Evolutionary conservation across 768 basidiomycete species (phyloP), one percentile per base, ranked within the genome.

Genomic region (Imleria badia): DNA sequence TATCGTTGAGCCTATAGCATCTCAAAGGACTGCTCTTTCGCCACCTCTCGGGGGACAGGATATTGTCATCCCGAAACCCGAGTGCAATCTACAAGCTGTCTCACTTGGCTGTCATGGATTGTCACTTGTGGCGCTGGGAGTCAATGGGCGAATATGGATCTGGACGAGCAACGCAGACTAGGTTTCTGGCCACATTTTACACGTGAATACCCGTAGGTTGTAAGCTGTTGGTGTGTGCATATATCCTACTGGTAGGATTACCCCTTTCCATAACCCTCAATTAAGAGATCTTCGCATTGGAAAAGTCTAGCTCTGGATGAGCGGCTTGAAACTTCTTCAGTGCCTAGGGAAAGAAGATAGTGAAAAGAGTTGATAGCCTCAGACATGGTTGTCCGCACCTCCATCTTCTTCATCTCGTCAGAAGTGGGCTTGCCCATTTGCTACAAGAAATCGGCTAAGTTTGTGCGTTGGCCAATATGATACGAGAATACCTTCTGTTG

Each of bases 341-440:
- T 42, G 90, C 85, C 87, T 94, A 56, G 26, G 17, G 14, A 40
- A 45, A 44, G 35, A 26, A 46, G 39, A 52, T 36, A 39, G 12
- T 50, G 20, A 55, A 35, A n/a, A 33, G 6, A 36, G 20, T 17
- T n/a, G 33, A 5, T 33, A 23, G 31, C 15, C 10, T 26, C 3
- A 31, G 34, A 42, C 19, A 59, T 46, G 35, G 38, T 33, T 35
- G 34, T 38, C 30, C 74, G 60, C 45, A 87, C 91, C 79, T 97
- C 95, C 78, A 84, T 81, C 75, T 96, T 98, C 77, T 94, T 94
- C 59, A 92, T 59, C 60, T 97, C 95, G 58, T 96, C 95, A 0
- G 93, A 95, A 1, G 94, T 96, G 6, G 95, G 95, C 67, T 93
- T 94, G 56, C 94, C 94, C 80, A 96, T 83, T 87, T 94, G 89